phyloP scores from a whole-genome alignment of 768 basidiomycete genomes.

The Rhodotorula taiwanensis region DNA sequence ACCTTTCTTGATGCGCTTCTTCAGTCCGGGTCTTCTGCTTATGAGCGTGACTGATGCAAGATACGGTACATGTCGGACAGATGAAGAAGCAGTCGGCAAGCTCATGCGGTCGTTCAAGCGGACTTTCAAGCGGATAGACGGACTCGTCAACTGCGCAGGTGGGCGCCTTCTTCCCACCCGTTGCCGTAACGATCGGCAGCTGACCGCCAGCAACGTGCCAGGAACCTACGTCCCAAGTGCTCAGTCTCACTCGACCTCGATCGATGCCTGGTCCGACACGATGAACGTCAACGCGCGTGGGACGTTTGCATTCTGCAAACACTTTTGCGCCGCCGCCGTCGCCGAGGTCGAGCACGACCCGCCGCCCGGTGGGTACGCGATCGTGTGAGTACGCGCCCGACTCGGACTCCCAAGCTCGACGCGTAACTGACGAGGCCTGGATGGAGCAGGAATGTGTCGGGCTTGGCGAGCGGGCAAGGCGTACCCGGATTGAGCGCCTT shows the following conservation, averaged over 20 bases:
- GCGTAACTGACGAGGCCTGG: too few relatives aligned
- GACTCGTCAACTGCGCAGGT: conserved; percentile 35
- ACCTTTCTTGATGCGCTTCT: neutral
- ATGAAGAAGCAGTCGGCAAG: conserved; percentile 24
- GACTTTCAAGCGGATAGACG: conserved; percentile 30
- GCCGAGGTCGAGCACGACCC: neutral
- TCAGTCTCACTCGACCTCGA: neutral
- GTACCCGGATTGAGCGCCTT: conserved; percentile 7
- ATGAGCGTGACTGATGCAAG: too few relatives aligned
- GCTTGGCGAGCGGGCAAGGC: conserved; percentile 16
- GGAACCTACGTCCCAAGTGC: conserved; percentile 23
- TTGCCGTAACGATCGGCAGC: too few relatives aligned
- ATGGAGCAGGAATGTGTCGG: conserved; percentile 21
- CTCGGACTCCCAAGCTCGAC: too few relatives aligned
- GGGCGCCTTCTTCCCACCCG: too few relatives aligned
- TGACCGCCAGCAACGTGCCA: neutral
- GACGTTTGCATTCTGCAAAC: conserved; percentile 25
- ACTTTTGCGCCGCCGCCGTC: conserved; percentile 1
- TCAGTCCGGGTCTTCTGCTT: too few relatives aligned
- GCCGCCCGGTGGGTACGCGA: conserved; percentile 18
- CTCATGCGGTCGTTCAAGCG: conserved; percentile 28
- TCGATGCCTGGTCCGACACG: conserved; percentile 6
- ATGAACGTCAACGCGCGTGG: conserved; percentile 27
- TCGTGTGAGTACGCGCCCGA: conserved; percentile 32
- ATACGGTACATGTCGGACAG: too few relatives aligned